Percentiles rank a stretch among this genome's conserved stretches.
These are phyloP conservation scores for Wickerhamiella alocasiicola DNA, from an alignment of 805 yeast genomes.

Conservation along the genomic window DNA sequence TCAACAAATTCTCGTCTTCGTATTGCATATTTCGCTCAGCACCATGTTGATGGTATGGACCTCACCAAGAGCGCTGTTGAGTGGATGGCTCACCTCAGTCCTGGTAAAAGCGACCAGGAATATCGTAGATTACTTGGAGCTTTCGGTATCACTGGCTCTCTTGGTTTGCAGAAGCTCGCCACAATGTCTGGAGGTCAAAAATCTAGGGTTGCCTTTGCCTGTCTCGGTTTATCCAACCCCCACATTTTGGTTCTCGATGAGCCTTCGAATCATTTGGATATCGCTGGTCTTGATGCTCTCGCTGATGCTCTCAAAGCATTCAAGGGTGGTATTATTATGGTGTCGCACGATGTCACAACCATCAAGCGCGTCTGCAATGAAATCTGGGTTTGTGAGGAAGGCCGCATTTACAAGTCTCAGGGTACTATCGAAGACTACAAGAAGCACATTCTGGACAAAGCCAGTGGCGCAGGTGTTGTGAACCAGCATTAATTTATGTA, in stretches of 20 bases:
- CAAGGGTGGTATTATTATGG: constrained; percentile 95
- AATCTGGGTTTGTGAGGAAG: constrained; percentile 90
- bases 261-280: constrained; percentile 97
- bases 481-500: constrained; percentile 48
- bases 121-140: constrained; percentile 94
- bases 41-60: constrained; percentile 97
- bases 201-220: constrained; percentile 96
- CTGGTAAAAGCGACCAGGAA: constrained; percentile 92
- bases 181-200: constrained; percentile 95
- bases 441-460: constrained; percentile 66
- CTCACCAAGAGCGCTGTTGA: constrained; percentile 71
- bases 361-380: constrained; percentile 83
- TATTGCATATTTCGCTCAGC: constrained; percentile 96
- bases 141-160: constrained; percentile 90
- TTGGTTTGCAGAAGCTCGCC: constrained; percentile 84
- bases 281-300: constrained; percentile 92
- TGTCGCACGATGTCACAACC: constrained; percentile 90
- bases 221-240: constrained; percentile 78
- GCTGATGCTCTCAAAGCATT: constrained; percentile 77
- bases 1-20: constrained; percentile 74
- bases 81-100: constrained; percentile 83
- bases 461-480: constrained; percentile 84
- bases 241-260: constrained; percentile 89
- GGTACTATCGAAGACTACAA: constrained; percentile 85
- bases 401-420: constrained; percentile 59